Evolutionary conservation across 495 filamentous ascomycete genomes (phyloP), one percentile per base, ranked within the genome.

Genomic region (Penicillium subrubescens): DNA sequence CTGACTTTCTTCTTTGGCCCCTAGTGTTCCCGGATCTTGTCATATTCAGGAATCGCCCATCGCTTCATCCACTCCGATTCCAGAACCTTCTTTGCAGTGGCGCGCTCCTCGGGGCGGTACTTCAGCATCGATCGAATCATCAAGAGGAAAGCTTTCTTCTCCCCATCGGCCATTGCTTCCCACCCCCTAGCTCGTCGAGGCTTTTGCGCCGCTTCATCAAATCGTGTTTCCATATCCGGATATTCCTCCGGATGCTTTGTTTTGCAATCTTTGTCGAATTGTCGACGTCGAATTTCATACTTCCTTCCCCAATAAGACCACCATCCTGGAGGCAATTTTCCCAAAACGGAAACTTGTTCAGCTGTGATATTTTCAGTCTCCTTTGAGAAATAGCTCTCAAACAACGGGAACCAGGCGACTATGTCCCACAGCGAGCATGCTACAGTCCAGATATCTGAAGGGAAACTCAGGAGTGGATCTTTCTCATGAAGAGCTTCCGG

Each of bases 31-130:
- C 37, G 37, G 2, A 61, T 56, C 31, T 57, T 52, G 12, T 72
- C 29, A 39, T 46, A 64, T 33, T 69, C 66, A 46, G 68, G 70
- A 31, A 70, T 57, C 1, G 52, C 60, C 72, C 68, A 74, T 37
- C 67, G 69, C 0, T 69, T 64, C 67, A 73, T 76, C 70, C 74
- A 76, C 34, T 73, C 68, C 19, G 70, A 74, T 35, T 67, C 33
- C 8, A 74, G 59, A 1, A 74, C 67, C 23, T 71, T 65, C 23
- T 71, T 58, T 29, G 59, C 67, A 12, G 67, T 71, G 5, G 43
- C 53, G 39, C 74, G 65, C 17, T 64, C 66, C 44, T 72, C 70
- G 5, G 70, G 72, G 7, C 58, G 55, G 41, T 71, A 58, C 14
- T 12, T 21, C 5, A 57, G 35, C 55, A 57, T 57, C 1, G 55